Conservation (phyloP, 805 yeast genomes). For the Wickerhamiella australiensis region DNA sequence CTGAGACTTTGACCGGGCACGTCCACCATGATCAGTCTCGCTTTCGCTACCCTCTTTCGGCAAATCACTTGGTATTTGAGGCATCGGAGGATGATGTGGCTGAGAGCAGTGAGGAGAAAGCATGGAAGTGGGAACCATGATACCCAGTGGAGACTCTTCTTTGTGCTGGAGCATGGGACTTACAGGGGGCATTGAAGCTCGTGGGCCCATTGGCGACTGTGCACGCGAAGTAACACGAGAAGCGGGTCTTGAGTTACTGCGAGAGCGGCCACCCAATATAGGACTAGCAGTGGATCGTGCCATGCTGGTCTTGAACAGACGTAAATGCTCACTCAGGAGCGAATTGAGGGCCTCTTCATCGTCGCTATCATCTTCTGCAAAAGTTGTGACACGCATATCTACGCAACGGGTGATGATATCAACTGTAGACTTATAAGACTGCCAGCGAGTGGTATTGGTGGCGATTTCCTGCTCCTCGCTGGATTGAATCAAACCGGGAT, state of each 20-base stretch:
- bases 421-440: neutral
- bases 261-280: neutral
- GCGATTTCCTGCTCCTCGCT: slow-evolving; percentile 30
- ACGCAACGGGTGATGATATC: slow-evolving; percentile 11
- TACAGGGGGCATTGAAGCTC: neutral
- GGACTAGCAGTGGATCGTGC: neutral
- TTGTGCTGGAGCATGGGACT: neutral
- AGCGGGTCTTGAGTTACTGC: slow-evolving; percentile 6
- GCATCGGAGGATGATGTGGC: neutral
- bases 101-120: neutral
- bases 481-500: slow-evolving; percentile 37
- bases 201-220: slow-evolving; percentile 1
- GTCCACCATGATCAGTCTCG: neutral
- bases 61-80: neutral
- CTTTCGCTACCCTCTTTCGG: neutral
- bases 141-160: neutral
- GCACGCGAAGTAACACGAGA: slow-evolving; percentile 1
- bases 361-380: neutral
- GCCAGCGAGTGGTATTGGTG: slow-evolving; percentile 4
- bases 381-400: slow-evolving; percentile 25
- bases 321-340: slow-evolving; percentile 13
- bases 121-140: neutral
- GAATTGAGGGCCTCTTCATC: slow-evolving; percentile 3
- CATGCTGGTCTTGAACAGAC: slow-evolving; percentile 13
- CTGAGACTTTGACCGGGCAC: slow-evolving; percentile 11